Evolutionary conservation across 192 early-diverging fungal species (phyloP).

Genomic region (Rhizophagus sp.): DNA sequence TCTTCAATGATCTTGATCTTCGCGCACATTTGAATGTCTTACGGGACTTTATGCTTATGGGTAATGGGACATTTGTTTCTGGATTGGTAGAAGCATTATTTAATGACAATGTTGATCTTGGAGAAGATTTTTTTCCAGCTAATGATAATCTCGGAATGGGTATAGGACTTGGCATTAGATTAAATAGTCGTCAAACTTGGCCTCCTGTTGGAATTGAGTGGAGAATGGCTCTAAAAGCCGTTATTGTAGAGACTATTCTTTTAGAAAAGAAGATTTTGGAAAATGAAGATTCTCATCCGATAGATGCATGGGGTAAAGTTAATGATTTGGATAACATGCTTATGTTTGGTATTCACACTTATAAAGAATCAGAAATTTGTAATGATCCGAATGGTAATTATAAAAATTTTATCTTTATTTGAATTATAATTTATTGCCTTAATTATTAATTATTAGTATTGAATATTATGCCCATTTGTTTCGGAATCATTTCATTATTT

Average conservation of each 20-base stretch:
- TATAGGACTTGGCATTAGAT: constrained; percentile 21
- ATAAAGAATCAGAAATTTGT: constrained; percentile 38
- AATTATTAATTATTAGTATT: neutral
- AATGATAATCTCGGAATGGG: neutral
- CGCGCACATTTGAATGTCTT: constrained; percentile 43
- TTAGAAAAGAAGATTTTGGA: constrained; percentile 19
- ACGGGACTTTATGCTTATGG: constrained; percentile 43
- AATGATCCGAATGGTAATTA: constrained; percentile 46
- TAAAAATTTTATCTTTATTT: neutral
- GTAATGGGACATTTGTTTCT: constrained; percentile 44
- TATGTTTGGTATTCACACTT: constrained; percentile 40
- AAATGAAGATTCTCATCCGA: constrained; percentile 5
- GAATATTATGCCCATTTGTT: neutral
- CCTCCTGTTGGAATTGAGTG: constrained; percentile 31
- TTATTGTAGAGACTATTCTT: constrained; percentile 31
- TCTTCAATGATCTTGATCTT: constrained; percentile 48
- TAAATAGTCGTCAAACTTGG: constrained; percentile 28
- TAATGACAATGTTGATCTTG: constrained; percentile 35
- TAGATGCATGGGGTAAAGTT: constrained; percentile 24
- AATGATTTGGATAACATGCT: constrained; percentile 42
- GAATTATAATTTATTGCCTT: neutral
- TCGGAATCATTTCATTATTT: neutral
- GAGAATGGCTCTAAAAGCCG: constrained; percentile 34
- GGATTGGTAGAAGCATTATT: constrained; percentile 44
- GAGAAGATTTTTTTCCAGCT: neutral